Percentiles rank a stretch among this genome's conserved stretches.
Evolutionary conservation across 345 rosid species (phyloP).

Genomic region (Syzygium jambos): DNA sequence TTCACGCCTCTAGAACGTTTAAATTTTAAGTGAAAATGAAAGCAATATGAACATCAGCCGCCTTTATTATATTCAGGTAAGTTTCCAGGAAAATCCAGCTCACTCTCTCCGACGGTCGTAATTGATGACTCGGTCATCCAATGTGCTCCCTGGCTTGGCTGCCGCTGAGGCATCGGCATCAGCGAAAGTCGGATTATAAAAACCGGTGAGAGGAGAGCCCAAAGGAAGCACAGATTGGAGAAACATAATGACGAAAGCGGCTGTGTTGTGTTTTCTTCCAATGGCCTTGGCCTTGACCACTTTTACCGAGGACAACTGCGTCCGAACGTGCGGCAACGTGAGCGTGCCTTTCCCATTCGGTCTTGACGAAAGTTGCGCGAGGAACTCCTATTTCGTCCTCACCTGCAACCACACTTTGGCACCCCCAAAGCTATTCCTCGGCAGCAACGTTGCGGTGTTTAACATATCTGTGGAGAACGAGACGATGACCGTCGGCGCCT

Average conservation of each 20-base stretch:
- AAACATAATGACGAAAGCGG: background rate
- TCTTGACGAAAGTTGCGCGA: background rate
- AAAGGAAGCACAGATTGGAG: background rate
- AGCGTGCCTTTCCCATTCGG: background rate
- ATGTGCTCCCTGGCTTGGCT: background rate
- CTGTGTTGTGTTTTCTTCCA: background rate
- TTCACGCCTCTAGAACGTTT: too few species aligned
- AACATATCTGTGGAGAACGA: too few species aligned
- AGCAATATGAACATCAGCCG: too few species aligned
- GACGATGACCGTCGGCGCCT: too few species aligned
- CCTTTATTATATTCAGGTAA: too few species aligned
- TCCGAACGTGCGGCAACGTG: background rate
- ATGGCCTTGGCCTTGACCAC: background rate
- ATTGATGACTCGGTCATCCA: background rate
- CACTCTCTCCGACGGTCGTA: too few species aligned
- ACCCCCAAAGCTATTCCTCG: background rate
- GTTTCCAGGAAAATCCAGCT: background rate
- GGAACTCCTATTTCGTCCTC: background rate
- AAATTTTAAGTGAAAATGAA: too few species aligned
- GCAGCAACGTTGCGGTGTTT: accelerated
- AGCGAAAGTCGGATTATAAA: background rate
- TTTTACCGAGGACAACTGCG: background rate
- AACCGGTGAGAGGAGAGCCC: background rate
- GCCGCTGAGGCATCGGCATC: background rate
- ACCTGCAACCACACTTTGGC: background rate